A percentile compares a stretch with the other conserved stretches of the same genome.
These are phyloP conservation scores for Kockiozyma suomiensis DNA, from an alignment of 805 yeast genomes.

Conservation along the genomic window DNA sequence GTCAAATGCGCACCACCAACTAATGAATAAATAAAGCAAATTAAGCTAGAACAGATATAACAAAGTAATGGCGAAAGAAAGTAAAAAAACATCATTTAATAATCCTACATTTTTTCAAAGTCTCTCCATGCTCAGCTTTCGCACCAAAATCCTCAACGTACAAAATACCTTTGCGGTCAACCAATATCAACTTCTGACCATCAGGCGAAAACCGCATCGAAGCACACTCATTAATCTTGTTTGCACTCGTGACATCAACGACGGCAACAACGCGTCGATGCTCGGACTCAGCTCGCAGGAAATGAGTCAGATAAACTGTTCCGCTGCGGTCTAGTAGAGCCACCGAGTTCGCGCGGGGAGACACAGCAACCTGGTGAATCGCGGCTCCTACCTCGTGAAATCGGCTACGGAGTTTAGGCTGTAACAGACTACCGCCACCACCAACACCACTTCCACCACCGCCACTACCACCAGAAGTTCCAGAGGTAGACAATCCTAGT, in stretches of 20 bases:
- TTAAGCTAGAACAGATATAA: background rate
- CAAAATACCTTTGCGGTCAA: constrained; percentile 80
- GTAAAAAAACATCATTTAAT: constrained; percentile 16
- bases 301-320: constrained; percentile 58
- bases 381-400: constrained; percentile 80
- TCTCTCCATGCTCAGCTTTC: constrained; percentile 48
- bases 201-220: constrained; percentile 72
- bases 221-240: constrained; percentile 75
- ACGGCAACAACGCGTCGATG: constrained; percentile 65
- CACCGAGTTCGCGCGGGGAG: constrained; percentile 85
- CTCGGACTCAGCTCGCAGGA: constrained; percentile 57
- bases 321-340: constrained; percentile 84
- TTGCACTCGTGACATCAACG: constrained; percentile 78
- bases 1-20: too few relatives aligned
- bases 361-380: constrained; percentile 71
- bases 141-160: constrained; percentile 86
- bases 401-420: constrained; percentile 62
- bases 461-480: constrained; percentile 7
- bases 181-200: constrained; percentile 74
- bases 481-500: background rate
- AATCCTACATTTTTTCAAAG: constrained; percentile 31
- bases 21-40: background rate
- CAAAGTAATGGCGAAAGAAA: background rate
- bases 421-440: constrained; percentile 46
- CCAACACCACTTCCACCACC: constrained; percentile 1